phyloP scores from a whole-genome alignment of 2,329 filamentous ascomycete species.

The Atkinsonella hypoxylon region DNA sequence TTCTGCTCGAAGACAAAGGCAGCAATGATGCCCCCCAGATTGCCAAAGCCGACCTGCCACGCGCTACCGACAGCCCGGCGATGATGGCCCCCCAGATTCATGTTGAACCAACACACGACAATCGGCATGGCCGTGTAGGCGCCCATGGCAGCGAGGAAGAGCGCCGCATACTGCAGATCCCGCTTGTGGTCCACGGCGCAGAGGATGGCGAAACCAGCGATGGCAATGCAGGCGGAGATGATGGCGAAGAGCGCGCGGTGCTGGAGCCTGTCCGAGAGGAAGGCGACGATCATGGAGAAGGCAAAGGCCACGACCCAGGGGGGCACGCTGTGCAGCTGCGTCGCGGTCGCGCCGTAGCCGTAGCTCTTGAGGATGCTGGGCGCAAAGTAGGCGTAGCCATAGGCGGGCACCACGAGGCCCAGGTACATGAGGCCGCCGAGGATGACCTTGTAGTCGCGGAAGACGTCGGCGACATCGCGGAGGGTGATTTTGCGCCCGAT shows the following conservation, averaged over 20 bases:
- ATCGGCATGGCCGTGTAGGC: slow-evolving; percentile 84
- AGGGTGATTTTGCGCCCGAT: slow-evolving; percentile 48
- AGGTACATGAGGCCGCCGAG: slow-evolving; percentile 73
- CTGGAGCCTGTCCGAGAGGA: slow-evolving; percentile 54
- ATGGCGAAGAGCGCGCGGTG: slow-evolving; percentile 69
- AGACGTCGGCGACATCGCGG: slow-evolving; percentile 47
- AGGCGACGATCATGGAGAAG: slow-evolving; percentile 66
- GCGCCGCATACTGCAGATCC: slow-evolving; percentile 59
- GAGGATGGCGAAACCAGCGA: slow-evolving; percentile 66
- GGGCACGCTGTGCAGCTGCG: slow-evolving; percentile 45
- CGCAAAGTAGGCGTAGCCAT: slow-evolving; percentile 67
- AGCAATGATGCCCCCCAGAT: slow-evolving; percentile 67
- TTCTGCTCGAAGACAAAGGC: slow-evolving; percentile 55
- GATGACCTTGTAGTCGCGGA: slow-evolving; percentile 65
- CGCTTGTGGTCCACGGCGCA: slow-evolving; percentile 57
- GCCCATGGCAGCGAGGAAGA: slow-evolving; percentile 74
- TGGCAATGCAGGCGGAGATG: slow-evolving; percentile 53
- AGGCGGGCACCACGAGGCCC: slow-evolving; percentile 65
- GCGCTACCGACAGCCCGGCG: slow-evolving; percentile 58
- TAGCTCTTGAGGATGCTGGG: slow-evolving; percentile 60
- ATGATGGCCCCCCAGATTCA: slow-evolving; percentile 65
- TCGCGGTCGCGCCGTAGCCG: slow-evolving; percentile 46
- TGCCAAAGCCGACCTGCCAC: slow-evolving; percentile 70
- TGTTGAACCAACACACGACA: slow-evolving; percentile 71
- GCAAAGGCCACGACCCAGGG: slow-evolving; percentile 59